Base-by-base conservation (phyloP, 768 basidiomycete genomes). In the Leccinum imitatum region DNA sequence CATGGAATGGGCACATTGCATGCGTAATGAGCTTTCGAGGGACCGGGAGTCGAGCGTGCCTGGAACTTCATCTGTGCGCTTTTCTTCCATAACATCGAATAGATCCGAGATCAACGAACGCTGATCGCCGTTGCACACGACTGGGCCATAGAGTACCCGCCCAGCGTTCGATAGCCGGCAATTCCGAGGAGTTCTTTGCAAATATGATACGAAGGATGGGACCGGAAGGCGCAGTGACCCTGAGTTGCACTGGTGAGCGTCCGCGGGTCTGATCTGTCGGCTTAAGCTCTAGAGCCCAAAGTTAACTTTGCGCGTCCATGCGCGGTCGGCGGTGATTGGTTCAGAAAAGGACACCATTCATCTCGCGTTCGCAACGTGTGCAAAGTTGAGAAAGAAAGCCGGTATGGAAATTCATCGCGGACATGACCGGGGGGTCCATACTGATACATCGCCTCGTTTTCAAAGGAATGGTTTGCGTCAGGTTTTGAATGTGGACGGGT, bases 271-370 rank as follows among this genome's bases (percentile, higher is more conserved):
- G 41, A 37, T 15, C 14, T 21, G 35, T 25, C 10, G 27, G 37
- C 23, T 25, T 25, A 27, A 19, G 33, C 31, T 58, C 35, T 8
- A 21, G 11, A 4, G 33, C 44, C 13, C 21, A 53, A 53, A 13
- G 23, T 6, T 41, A n/a, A 54, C 54, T 15, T 56, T 53, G 47
- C 15, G n/a, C 13, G 14, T 17, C 6, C 39, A 9, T 17, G 19
- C 4, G 17, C 17, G n/a, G 23, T 17, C 55, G 50, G 53, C 41
- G 61, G 54, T 11, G 50, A 44, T 64, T 50, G 93, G 93, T 5
- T 93, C 93, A 1, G 93, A 95, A 71, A 95, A 95, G 74, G 94
- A 93, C 53, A 88, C 95, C 3, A 94, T 96, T 60, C 90, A 93
- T 70, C 87, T 95, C 53, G 91, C 93, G 2, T 84, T 90, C 1